These are phyloP conservation scores for Nannizziopsis arthrosporioides DNA, from an alignment of 2,329 filamentous ascomycete genomes.

Conservation along the genomic window DNA sequence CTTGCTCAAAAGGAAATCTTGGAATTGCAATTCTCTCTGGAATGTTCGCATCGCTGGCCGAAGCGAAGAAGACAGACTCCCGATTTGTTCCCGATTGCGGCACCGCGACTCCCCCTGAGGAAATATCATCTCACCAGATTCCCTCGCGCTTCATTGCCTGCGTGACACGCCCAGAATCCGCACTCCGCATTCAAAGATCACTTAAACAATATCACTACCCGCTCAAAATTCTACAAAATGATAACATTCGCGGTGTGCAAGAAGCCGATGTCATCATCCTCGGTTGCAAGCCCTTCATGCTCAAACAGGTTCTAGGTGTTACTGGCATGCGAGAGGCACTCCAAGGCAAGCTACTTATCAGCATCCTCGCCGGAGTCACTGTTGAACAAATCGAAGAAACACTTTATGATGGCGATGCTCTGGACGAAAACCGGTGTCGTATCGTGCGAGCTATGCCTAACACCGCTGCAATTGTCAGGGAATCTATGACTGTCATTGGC, in stretches of 20 bases:
- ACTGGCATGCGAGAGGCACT: slow-evolving; percentile 61
- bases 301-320: slow-evolving; percentile 54
- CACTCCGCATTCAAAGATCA: slow-evolving; percentile 54
- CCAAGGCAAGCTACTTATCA: slow-evolving; percentile 67
- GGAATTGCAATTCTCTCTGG: slow-evolving; percentile 74
- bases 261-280: slow-evolving; percentile 64
- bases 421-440: slow-evolving; percentile 27
- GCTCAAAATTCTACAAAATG: slow-evolving; percentile 57
- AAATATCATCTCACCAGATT: slow-evolving; percentile 43
- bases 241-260: slow-evolving; percentile 57
- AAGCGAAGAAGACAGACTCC: slow-evolving; percentile 32
- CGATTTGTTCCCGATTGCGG: slow-evolving; percentile 28
- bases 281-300: slow-evolving; percentile 69
- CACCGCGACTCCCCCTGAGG: slow-evolving; percentile 27
- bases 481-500: slow-evolving; percentile 73
- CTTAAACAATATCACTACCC: slow-evolving; percentile 52
- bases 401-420: slow-evolving; percentile 45
- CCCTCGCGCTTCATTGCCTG: slow-evolving; percentile 72
- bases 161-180: slow-evolving; percentile 58
- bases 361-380: slow-evolving; percentile 66
- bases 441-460: slow-evolving; percentile 77
- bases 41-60: slow-evolving; percentile 58
- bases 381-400: slow-evolving; percentile 54
- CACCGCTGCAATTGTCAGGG: slow-evolving; percentile 63
- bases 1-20: slow-evolving; percentile 53